phyloP scores from a whole-genome alignment of 2,329 filamentous ascomycete genomes.

The Colletotrichum cuscutae region DNA sequence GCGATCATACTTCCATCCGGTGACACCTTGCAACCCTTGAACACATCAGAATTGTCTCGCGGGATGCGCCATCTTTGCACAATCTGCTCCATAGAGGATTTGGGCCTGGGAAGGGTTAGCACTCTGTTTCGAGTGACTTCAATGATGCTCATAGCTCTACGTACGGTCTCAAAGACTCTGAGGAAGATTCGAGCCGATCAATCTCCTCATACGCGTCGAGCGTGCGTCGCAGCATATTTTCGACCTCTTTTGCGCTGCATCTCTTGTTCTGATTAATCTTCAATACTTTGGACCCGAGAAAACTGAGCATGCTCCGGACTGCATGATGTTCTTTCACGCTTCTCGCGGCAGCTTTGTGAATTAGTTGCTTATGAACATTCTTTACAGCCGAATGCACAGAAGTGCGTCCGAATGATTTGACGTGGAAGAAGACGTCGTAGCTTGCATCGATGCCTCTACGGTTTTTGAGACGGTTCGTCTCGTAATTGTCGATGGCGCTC shows the following conservation, averaged over 20 bases:
- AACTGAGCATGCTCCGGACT: not conserved
- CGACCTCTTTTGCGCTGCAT: not conserved
- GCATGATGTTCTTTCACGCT: not conserved
- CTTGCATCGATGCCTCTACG: not conserved
- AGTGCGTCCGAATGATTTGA: not conserved
- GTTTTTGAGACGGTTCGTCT: not conserved
- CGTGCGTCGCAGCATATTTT: not conserved
- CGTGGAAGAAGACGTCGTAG: not conserved
- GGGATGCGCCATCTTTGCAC: not conserved
- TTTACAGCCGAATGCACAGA: not conserved
- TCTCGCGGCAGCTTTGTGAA: not conserved
- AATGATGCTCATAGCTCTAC: not conserved
- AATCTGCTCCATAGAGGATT: not conserved
- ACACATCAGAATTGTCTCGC: not conserved
- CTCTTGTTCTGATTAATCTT: not conserved
- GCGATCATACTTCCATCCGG: not conserved
- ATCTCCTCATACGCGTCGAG: not conserved
- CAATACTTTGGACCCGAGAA: not conserved
- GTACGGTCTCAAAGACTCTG: not conserved
- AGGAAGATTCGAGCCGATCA: not conserved
- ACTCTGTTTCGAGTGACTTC: not conserved
- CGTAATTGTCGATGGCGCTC: not conserved
- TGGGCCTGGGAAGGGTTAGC: not conserved
- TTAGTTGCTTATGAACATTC: not conserved
- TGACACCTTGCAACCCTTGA: slow-evolving; percentile 1